phyloP scores from a whole-genome alignment of 371 early-diverging fungal genomes.

The Mucor sp. region DNA sequence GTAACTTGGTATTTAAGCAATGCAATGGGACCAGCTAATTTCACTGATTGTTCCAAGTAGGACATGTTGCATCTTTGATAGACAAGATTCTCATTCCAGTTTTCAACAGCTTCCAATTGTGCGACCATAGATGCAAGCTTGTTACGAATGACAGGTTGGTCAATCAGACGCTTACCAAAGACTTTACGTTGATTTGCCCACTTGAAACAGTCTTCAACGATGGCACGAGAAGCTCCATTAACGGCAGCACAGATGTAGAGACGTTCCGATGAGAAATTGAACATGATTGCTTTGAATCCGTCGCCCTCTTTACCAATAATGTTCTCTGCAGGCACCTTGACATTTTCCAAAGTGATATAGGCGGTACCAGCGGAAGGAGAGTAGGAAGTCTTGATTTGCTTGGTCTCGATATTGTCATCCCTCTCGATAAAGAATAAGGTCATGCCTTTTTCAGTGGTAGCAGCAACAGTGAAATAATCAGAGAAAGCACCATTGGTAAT shows the following conservation, averaged over 20 bases:
- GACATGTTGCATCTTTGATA: conserved; percentile 69
- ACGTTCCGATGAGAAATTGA: conserved; percentile 81
- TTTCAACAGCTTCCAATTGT: conserved; percentile 59
- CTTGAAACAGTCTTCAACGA: conserved; percentile 79
- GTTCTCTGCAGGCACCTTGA: conserved; percentile 83
- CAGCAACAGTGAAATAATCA: conserved; percentile 65
- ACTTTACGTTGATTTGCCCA: conserved; percentile 89
- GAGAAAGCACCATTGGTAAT: conserved; percentile 80
- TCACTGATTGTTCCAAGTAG: conserved; percentile 59
- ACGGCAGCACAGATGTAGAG: conserved; percentile 82
- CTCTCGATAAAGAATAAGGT: conserved; percentile 74
- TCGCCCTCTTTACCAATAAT: conserved; percentile 85
- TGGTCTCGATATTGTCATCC: conserved; percentile 55
- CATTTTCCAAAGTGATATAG: conserved; percentile 77
- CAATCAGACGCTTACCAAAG: conserved; percentile 76
- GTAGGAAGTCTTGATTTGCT: conserved; percentile 69
- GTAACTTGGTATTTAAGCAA: conserved; percentile 63
- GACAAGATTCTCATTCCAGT: conserved; percentile 65
- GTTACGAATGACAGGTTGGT: conserved; percentile 67
- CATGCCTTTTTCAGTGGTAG: conserved; percentile 76
- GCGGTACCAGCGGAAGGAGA: conserved; percentile 71
- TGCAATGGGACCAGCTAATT: conserved; percentile 72
- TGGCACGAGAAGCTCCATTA: conserved; percentile 75
- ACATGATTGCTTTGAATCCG: conserved; percentile 83
- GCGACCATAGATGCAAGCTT: conserved; percentile 68